Evolutionary conservation across 352 stramenopile genomes (phyloP).

Genomic region (Blastocystis sp.): DNA sequence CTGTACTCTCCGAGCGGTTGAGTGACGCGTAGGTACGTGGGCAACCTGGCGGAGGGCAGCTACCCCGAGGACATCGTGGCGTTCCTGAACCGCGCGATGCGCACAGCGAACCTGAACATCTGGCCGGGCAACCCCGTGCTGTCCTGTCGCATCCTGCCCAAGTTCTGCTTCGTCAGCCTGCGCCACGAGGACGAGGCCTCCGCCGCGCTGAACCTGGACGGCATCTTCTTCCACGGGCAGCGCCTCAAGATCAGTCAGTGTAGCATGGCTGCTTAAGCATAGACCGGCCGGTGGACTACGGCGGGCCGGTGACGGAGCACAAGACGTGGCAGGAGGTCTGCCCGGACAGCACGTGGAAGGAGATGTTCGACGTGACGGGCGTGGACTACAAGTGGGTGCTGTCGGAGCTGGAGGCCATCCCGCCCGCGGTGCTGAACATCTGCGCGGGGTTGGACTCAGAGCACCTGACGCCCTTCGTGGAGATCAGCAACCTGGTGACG

Average conservation of each 20-base stretch:
- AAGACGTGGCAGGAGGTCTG: conserved; percentile 47
- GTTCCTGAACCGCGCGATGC: conserved; percentile 55
- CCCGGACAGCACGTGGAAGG: conserved; percentile 42
- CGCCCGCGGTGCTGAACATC: conserved; percentile 21
- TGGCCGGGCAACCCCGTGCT: conserved; percentile 51
- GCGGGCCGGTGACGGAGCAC: conserved; percentile 30
- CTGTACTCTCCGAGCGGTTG: not conserved
- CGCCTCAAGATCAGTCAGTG: conserved; percentile 29
- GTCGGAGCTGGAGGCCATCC: conserved; percentile 34
- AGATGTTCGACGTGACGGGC: conserved; percentile 48
- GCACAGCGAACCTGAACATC: conserved; percentile 21
- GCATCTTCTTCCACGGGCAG: conserved; percentile 60
- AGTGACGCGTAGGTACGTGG: not conserved
- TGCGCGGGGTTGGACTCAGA: conserved; percentile 29
- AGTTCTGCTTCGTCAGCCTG: conserved; percentile 64
- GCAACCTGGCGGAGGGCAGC: conserved; percentile 36
- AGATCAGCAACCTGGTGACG: conserved; percentile 33
- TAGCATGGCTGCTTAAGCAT: not conserved
- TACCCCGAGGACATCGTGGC: conserved; percentile 42
- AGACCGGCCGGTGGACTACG: conserved; percentile 58
- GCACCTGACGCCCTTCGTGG: conserved; percentile 15
- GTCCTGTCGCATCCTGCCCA: conserved; percentile 29
- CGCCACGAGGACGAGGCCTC: conserved; percentile 53
- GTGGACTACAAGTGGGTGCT: conserved; percentile 30
- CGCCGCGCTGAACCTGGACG: conserved; percentile 38